These are phyloP conservation scores for Plasmodium malariae DNA, from an alignment of 169 alveolate species.

Conservation along the genomic window DNA sequence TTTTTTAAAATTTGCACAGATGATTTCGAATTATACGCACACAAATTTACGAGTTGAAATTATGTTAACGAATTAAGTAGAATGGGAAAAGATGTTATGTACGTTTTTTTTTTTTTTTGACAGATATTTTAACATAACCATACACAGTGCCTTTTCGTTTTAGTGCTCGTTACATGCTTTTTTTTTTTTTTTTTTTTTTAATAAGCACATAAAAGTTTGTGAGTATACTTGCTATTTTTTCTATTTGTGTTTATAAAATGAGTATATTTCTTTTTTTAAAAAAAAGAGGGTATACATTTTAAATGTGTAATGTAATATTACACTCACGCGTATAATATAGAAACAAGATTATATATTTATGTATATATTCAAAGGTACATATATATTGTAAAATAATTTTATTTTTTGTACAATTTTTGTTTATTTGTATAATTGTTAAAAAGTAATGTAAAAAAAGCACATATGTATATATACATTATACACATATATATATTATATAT, in stretches of 20 bases:
- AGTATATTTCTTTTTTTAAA: not conserved
- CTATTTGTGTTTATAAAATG: not conserved
- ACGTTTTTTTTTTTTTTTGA: not conserved
- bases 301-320: no score
- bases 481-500: no score
- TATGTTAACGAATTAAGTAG: not conserved
- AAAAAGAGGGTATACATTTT: not conserved
- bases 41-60: not conserved
- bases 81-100: not conserved
- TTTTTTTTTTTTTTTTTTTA: slow-evolving; percentile 8
- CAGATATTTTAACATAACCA: not conserved
- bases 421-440: slow-evolving; percentile 70
- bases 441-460: slow-evolving; percentile 10
- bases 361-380: not conserved
- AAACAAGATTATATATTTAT: not conserved
- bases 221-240: not conserved
- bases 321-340: no score
- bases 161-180: not conserved
- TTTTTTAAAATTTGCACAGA: not conserved
- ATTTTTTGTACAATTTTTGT: slow-evolving; percentile 55
- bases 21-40: not conserved
- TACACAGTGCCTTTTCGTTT: not conserved
- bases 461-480: not conserved
- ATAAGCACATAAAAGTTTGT: not conserved
- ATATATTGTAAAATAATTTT: slow-evolving; percentile 11